A percentile compares a stretch with the other conserved stretches of the same genome.
Evolutionary conservation across 257 asterid species (phyloP).

Genomic region (Salvia hispanica): DNA sequence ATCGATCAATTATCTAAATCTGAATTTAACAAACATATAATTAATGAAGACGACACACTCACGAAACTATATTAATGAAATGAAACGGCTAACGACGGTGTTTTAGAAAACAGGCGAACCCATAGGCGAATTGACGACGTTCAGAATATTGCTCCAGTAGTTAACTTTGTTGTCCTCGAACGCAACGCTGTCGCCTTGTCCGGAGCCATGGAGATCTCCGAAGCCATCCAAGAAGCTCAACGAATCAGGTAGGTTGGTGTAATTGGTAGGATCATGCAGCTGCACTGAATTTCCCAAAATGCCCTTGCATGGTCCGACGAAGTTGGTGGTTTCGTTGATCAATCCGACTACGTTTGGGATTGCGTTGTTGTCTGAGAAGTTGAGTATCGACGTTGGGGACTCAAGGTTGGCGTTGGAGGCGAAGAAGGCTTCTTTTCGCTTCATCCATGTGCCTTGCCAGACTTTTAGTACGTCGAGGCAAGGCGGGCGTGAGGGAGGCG

Average conservation of each 20-base stretch:
- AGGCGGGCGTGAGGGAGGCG: slow-evolving; percentile 29
- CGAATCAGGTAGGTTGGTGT: not conserved
- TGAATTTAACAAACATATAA: not conserved
- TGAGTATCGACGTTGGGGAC: slow-evolving; percentile 38
- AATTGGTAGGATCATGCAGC: slow-evolving; percentile 21
- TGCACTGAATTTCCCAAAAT: slow-evolving; percentile 27
- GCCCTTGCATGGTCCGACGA: slow-evolving; percentile 21
- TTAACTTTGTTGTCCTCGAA: slow-evolving; percentile 39
- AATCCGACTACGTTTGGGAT: not conserved
- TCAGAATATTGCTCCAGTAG: slow-evolving; percentile 44
- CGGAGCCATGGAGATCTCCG: not conserved
- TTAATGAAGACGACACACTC: not conserved
- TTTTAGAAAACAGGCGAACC: slow-evolving; percentile 33
- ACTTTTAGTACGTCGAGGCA: slow-evolving; percentile 57
- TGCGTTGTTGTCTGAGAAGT: slow-evolving; percentile 29
- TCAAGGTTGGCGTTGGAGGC: slow-evolving; percentile 27
- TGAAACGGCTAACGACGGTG: not conserved
- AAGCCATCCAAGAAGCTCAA: slow-evolving; percentile 39
- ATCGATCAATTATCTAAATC: not conserved
- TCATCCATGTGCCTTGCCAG: slow-evolving; percentile 47
- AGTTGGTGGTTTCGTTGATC: not conserved
- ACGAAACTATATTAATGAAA: not conserved
- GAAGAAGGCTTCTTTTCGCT: slow-evolving; percentile 29
- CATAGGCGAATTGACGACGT: slow-evolving; percentile 33
- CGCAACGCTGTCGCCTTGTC: not conserved